Conservation (phyloP, 352 stramenopile species). For the Globisporangium takayamanum region DNA sequence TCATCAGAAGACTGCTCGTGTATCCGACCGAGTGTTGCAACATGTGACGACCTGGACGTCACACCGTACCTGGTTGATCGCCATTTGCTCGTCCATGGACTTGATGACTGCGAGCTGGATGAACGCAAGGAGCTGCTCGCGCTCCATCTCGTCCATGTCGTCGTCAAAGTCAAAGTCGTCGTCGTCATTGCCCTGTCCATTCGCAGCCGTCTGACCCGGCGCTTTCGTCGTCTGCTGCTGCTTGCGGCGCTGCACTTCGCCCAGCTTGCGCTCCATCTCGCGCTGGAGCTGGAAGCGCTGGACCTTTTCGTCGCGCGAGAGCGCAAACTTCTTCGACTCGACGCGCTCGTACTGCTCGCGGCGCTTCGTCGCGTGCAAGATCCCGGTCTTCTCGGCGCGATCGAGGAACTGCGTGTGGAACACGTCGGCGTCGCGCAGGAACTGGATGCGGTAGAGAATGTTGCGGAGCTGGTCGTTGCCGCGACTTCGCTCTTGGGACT, state of each 20-base stretch:
- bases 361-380: slow-evolving; percentile 64
- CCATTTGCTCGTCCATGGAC: slow-evolving; percentile 68
- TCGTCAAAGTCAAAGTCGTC: slow-evolving; percentile 41
- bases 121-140: slow-evolving; percentile 78
- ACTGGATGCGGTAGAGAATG: slow-evolving; percentile 52
- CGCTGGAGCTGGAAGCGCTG: slow-evolving; percentile 73
- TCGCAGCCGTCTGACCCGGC: slow-evolving; percentile 13
- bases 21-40: not conserved
- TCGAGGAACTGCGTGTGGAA: slow-evolving; percentile 78
- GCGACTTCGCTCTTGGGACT: slow-evolving; percentile 1
- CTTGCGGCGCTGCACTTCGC: slow-evolving; percentile 42
- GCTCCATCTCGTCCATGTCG: slow-evolving; percentile 69
- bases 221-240: slow-evolving; percentile 20
- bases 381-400: slow-evolving; percentile 45
- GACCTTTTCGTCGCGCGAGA: slow-evolving; percentile 76
- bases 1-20: too few species aligned
- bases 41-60: not conserved
- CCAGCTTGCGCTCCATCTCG: slow-evolving; percentile 66
- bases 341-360: slow-evolving; percentile 73
- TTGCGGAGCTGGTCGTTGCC: slow-evolving; percentile 52
- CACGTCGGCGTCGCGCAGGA: slow-evolving; percentile 64
- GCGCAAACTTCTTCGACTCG: slow-evolving; percentile 54
- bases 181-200: slow-evolving; percentile 12
- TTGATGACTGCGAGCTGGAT: slow-evolving; percentile 73
- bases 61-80: slow-evolving; percentile 45